phyloP scores from a whole-genome alignment of 352 stramenopile genomes.

The Phytophthora pluvialis region DNA sequence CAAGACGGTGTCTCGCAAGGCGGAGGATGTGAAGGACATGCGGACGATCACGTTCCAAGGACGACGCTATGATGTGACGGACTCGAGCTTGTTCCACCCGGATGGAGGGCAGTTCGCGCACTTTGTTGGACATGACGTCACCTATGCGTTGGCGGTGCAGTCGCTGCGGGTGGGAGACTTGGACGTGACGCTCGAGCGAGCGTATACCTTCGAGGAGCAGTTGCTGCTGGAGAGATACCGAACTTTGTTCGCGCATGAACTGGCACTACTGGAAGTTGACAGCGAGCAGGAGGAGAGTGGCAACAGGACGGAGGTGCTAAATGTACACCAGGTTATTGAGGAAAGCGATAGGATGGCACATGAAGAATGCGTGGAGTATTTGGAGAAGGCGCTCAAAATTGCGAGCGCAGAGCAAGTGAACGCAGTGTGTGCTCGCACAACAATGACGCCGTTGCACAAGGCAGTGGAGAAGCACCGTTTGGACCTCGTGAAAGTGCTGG shows the following conservation, averaged over 20 bases:
- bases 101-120: conserved; percentile 47
- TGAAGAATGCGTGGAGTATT: conserved; percentile 7
- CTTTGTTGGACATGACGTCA: conserved; percentile 72
- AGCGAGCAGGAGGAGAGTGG: conserved; percentile 12
- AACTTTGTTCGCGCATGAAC: conserved; percentile 46
- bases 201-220: conserved; percentile 69
- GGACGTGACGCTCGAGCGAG: conserved; percentile 37
- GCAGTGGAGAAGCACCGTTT: conserved; percentile 65
- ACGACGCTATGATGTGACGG: conserved; percentile 57
- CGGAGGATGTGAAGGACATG: conserved; percentile 29
- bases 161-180: conserved; percentile 48
- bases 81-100: conserved; percentile 54
- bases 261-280: conserved; percentile 39
- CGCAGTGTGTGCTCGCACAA: conserved; percentile 54
- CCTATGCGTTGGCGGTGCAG: conserved; percentile 55
- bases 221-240: conserved; percentile 63
- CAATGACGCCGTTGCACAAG: conserved; percentile 73
- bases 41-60: conserved; percentile 63
- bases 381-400: conserved; percentile 27
- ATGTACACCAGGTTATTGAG: conserved; percentile 57
- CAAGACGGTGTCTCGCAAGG: conserved; percentile 30
- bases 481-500: conserved; percentile 53
- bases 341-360: conserved; percentile 27
- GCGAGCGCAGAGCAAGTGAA: conserved; percentile 38
- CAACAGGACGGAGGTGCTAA: conserved; percentile 13